Evolutionary conservation across 768 basidiomycete genomes (phyloP).

Genomic region (Pleurotus ostreatus): DNA sequence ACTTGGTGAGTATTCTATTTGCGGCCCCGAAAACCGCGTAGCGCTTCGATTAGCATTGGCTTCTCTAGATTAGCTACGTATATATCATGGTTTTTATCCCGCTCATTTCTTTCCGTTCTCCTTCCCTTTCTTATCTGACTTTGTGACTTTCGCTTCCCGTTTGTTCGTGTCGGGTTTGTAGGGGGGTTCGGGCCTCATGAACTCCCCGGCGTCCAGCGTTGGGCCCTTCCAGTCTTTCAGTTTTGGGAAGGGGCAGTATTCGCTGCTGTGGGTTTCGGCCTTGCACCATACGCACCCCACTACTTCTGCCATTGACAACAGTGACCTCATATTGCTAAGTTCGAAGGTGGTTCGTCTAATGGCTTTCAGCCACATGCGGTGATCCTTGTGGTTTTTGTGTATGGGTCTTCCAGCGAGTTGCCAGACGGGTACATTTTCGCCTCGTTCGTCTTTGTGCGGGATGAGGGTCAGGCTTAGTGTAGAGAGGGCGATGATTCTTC

Average conservation of each 20-base stretch:
- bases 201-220: neutral
- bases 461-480: neutral
- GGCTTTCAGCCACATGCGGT: neutral
- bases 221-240: neutral
- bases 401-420: neutral
- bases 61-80: no score
- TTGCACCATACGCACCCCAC: slow-evolving; percentile 4
- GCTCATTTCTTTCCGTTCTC: neutral
- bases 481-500: neutral
- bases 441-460: neutral
- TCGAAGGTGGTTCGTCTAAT: neutral
- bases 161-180: neutral
- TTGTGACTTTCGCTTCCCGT: neutral
- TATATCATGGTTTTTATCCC: no score
- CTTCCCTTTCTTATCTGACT: neutral
- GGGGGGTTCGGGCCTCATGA: neutral
- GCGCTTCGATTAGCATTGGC: no score
- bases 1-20: no score
- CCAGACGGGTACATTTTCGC: neutral
- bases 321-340: neutral
- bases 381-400: neutral
- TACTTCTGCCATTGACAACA: neutral
- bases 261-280: neutral
- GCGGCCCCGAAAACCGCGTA: no score
- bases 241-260: neutral